Percentiles rank a stretch among this genome's conserved stretches.
Conservation (phyloP, 164 flowering plant species). For the Akebia trifoliata region DNA sequence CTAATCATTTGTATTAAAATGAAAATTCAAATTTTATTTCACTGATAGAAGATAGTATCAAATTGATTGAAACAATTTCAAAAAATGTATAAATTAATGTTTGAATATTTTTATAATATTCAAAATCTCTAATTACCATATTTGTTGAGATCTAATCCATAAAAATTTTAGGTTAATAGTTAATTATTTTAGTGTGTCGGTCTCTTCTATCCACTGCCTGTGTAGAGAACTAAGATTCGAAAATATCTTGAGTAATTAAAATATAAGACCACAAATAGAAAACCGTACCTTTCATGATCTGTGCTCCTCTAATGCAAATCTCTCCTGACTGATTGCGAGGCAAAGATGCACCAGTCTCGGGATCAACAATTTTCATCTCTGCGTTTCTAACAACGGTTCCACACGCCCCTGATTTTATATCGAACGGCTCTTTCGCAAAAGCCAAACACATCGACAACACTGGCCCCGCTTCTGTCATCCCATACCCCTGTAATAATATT, state of each 20-base stretch:
- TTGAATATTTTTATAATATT: no score
- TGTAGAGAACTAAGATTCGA: no score
- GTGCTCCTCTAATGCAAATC: conserved; percentile 86
- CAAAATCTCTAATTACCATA: no score
- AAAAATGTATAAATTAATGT: no score
- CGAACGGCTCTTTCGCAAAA: conserved; percentile 83
- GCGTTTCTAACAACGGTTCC: conserved; percentile 93
- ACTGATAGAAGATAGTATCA: no score
- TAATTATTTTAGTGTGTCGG: no score
- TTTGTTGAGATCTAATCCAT: no score
- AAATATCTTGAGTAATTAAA: not conserved
- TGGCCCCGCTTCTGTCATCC: conserved; percentile 98
- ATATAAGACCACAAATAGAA: not conserved
- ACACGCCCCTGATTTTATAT: conserved; percentile 81
- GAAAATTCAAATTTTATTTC: no score
- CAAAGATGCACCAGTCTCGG: conserved; percentile 57
- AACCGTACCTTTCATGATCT: conserved; percentile 87
- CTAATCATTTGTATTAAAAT: no score
- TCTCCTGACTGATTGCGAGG: conserved; percentile 84
- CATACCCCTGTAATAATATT: conserved; percentile 62
- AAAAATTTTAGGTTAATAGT: no score
- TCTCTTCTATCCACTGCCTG: no score
- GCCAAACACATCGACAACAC: conserved; percentile 84
- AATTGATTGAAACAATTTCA: no score
- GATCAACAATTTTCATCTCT: conserved; percentile 79